Base-by-base conservation (phyloP, 2,329 filamentous ascomycete genomes). In the Paracorniculantispora psalliotae region DNA sequence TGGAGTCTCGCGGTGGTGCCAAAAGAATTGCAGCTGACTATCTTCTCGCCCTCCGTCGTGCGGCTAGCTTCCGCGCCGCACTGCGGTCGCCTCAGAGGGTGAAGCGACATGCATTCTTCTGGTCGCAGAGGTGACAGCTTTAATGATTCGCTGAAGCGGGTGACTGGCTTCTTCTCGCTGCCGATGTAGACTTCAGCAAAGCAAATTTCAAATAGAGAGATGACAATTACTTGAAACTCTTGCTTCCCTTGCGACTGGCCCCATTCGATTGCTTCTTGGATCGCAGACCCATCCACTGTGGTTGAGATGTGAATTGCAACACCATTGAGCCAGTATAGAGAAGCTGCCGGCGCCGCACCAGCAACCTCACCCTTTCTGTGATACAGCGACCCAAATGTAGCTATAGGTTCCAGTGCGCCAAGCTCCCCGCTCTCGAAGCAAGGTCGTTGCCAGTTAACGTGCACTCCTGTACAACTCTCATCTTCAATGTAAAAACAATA, bases 161-260 rank as follows among this genome's bases (percentile, higher is more conserved):
- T 41, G 15, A 61, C 30, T 8, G 61, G 61, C 39, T 57, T n/a
- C 4, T 54, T 23, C 23, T 48, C 41, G 37, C 35, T 50, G 12
- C n/a, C 48, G 19, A 35, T 21, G 15, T 25, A 61, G 47, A 66
- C 64, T 33, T 67, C 64, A 1, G 55, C 65, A 56, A 67, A 63
- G n/a, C 35, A 25, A 12, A 59, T 61, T 51, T 65, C 8, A 23
- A 66, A 67, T 49, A 67, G 61, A 12, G 60, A 65, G 21, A 66
- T 19, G 48, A 61, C 43, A 43, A 64, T 60, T 9, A 63, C 41
- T 41, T 66, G 64, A 43, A 67, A 67, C 33, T 57, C 44, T 21
- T 15, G 13, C 15, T 43, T 52, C n/a, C 65, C 63, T 37, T 66
- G 62, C 3, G 58, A 7, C 21, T 60, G 37, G 43, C 63, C 65